Evolutionary conservation across 345 rosid genomes (phyloP), one percentile per base, ranked within the genome.

Genomic region (Brassica incana): DNA sequence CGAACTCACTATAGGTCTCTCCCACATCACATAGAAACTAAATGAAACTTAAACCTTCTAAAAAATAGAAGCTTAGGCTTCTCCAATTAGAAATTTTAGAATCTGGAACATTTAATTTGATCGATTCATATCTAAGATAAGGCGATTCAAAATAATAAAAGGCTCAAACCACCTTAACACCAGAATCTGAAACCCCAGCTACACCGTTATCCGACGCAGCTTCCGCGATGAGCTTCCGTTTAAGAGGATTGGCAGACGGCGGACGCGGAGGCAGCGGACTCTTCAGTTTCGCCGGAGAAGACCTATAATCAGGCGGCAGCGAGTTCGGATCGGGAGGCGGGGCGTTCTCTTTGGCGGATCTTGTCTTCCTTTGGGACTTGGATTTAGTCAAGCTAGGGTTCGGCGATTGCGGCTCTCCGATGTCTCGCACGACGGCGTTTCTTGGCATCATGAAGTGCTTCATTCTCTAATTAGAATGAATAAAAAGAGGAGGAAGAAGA

Each of bases 201-300:
- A 71, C 77, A 2, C 83, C 72, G 20, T 73, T 83, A 0, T 90
- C 97, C 0, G 76, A 59, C 1, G 78, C 68, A 15, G 84, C 29
- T 8, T 92, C 98, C 2, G 73, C 25, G 68, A 70, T 45, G 70
- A 93, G 93, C 83, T 96, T 96, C 80, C 99, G 87, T 85, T 96
- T 96, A 60, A 96, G 97, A 33, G 98, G 95, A 73, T 96, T 96
- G 1, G 97, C 79, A 3, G 93, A 61, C 36, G 95, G 99, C 18
- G 98, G 97, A 14, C 98, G 88, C 23, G 98, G 99, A 20, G 99
- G 99, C 35, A 95, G 65, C 2, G 88, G 89, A 71, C 84, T 77
- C 87, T 84, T 90, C 74, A 85, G 20, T 88, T 88, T 95, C 74
- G 89, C 84, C 4, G 88, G 83, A 30, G 83, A 85, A 0, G 86